phyloP scores from a whole-genome alignment of 2,329 filamentous ascomycete genomes.

The Fusarium sp. region DNA sequence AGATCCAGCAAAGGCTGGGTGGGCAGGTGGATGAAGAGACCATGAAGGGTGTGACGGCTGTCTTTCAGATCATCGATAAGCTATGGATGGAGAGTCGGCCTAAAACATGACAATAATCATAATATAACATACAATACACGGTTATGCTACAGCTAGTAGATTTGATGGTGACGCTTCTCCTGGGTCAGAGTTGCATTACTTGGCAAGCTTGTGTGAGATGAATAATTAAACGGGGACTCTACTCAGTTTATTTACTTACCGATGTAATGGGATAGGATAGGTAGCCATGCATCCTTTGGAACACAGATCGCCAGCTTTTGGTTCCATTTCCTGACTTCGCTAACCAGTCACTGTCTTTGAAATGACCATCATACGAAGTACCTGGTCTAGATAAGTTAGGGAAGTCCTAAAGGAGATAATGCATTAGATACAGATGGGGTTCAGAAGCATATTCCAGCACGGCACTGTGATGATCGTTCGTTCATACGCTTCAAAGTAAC shows the following conservation, averaged over 20 bases:
- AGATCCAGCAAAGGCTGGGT: slow-evolving; percentile 90
- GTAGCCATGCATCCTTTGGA: background rate
- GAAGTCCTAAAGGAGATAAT: background rate
- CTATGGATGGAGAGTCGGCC: slow-evolving; percentile 73
- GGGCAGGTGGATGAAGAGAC: slow-evolving; percentile 73
- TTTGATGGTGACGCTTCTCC: background rate
- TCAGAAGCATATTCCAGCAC: background rate
- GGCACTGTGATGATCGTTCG: background rate
- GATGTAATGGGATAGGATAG: background rate
- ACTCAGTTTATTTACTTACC: too few relatives aligned
- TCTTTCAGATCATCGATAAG: slow-evolving; percentile 89
- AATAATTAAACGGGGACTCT: background rate
- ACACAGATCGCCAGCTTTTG: background rate
- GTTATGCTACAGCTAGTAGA: background rate
- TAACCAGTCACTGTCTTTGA: background rate
- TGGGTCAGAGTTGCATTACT: background rate
- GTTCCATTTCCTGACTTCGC: background rate
- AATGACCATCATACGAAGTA: background rate
- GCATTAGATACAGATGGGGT: background rate
- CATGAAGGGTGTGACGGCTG: slow-evolving; percentile 82
- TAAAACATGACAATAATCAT: slow-evolving; percentile 20
- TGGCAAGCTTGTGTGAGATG: background rate
- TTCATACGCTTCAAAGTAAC: background rate
- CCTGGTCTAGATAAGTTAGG: background rate
- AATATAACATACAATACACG: background rate